A percentile compares a stretch with the other conserved stretches of the same genome.
These are phyloP conservation scores for Endocalyx cinctus DNA, from an alignment of 2,329 filamentous ascomycete genomes.

Conservation along the genomic window DNA sequence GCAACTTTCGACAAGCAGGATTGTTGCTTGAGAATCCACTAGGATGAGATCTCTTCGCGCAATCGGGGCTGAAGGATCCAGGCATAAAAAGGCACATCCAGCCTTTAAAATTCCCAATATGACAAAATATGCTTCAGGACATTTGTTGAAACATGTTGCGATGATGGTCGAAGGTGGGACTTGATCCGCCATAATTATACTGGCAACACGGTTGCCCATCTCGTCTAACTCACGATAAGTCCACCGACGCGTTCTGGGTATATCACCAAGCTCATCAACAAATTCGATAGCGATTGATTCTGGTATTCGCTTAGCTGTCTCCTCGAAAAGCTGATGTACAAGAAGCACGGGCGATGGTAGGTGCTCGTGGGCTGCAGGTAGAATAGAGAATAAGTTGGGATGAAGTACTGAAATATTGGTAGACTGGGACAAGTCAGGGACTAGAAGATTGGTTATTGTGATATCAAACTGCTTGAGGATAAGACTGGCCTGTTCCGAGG, in stretches of 20 bases:
- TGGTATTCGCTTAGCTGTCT: slow-evolving; percentile 51
- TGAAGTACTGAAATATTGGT: slow-evolving; percentile 30
- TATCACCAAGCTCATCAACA: slow-evolving; percentile 48
- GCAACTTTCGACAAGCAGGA: slow-evolving; percentile 53
- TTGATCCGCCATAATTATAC: slow-evolving; percentile 50
- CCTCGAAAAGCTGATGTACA: slow-evolving; percentile 76
- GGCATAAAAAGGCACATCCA: slow-evolving; percentile 74
- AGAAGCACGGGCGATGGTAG: slow-evolving; percentile 56
- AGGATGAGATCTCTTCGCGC: slow-evolving; percentile 75
- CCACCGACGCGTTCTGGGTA: slow-evolving; percentile 54
- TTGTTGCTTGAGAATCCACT: slow-evolving; percentile 62
- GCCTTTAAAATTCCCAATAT: slow-evolving; percentile 80
- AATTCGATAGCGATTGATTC: slow-evolving; percentile 71
- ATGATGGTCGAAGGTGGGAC: slow-evolving; percentile 57
- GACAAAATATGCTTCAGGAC: slow-evolving; percentile 75
- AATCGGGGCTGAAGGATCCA: slow-evolving; percentile 69
- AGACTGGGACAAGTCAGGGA: slow-evolving; percentile 37
- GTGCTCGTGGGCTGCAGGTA: slow-evolving; percentile 52
- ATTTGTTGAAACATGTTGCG: slow-evolving; percentile 79
- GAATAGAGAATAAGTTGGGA: slow-evolving; percentile 56
- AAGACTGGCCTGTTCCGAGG: slow-evolving; percentile 60
- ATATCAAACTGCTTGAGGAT: slow-evolving; percentile 70
- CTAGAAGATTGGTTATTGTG: slow-evolving; percentile 55
- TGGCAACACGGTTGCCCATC: slow-evolving; percentile 68
- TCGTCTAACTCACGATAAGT: slow-evolving; percentile 68